These are phyloP conservation scores for Kingdonia uniflora DNA, from an alignment of 164 flowering plant genomes.

Conservation along the genomic window DNA sequence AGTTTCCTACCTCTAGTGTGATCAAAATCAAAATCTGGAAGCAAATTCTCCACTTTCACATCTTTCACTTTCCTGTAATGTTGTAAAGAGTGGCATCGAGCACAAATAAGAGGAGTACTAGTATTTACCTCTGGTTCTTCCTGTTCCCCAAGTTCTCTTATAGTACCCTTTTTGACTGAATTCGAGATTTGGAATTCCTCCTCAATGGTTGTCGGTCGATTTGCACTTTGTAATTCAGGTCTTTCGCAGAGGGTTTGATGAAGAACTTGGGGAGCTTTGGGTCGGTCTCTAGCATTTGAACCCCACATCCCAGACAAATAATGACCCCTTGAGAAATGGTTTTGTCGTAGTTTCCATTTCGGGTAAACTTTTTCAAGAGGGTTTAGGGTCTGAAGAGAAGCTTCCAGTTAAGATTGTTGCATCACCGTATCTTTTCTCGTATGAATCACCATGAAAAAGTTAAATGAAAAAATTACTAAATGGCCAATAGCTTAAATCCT, in stretches of 20 bases:
- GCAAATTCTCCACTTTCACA: slow-evolving; percentile 59
- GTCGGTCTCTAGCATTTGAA: slow-evolving; percentile 62
- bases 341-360: slow-evolving; percentile 79
- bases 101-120: slow-evolving; percentile 52
- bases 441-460: too few relatives aligned
- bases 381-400: slow-evolving; percentile 2
- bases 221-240: slow-evolving; percentile 20
- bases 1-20: slow-evolving; percentile 76
- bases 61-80: slow-evolving; percentile 81
- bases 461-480: too few relatives aligned
- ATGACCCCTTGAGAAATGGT: slow-evolving; percentile 14
- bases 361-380: slow-evolving; percentile 12
- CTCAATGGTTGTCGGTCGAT: slow-evolving; percentile 22
- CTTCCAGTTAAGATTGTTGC: too few relatives aligned
- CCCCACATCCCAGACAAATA: slow-evolving; percentile 89
- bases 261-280: slow-evolving; percentile 71
- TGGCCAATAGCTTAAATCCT: too few relatives aligned
- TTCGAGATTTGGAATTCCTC: slow-evolving; percentile 53
- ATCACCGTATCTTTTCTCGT: too few relatives aligned
- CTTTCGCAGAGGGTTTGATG: slow-evolving; percentile 38
- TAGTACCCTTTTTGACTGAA: slow-evolving; percentile 49
- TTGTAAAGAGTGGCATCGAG: slow-evolving; percentile 78
- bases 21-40: slow-evolving; percentile 94
- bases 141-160: slow-evolving; percentile 21
- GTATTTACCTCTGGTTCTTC: slow-evolving; percentile 1